A percentile compares a stretch with the other conserved stretches of the same genome.
phyloP scores from a whole-genome alignment of 2,329 filamentous ascomycete species.

The Nemania sp. region DNA sequence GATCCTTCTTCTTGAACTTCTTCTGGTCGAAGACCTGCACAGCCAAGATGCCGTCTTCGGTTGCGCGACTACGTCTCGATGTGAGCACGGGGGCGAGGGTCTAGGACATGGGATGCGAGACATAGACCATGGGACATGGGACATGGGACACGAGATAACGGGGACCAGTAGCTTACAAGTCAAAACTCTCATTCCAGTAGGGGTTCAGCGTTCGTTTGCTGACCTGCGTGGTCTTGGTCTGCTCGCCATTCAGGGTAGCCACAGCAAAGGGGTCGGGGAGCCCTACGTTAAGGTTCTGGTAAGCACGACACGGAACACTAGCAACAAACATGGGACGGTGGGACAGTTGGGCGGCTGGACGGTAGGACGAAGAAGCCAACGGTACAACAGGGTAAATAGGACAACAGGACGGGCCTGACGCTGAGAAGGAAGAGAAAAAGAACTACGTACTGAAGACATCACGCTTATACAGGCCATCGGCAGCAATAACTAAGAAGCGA shows the following conservation, averaged over 20 bases:
- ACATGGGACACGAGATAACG: background rate
- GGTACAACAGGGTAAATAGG: background rate
- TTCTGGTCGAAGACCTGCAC: slow-evolving; percentile 99
- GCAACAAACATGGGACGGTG: background rate
- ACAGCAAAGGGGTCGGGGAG: slow-evolving; percentile 98
- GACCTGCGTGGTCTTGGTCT: slow-evolving; percentile 96
- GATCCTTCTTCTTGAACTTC: slow-evolving; percentile 99
- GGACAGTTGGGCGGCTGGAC: background rate
- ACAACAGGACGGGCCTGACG: background rate
- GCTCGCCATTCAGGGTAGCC: slow-evolving; percentile 94
- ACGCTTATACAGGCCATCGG: slow-evolving; percentile 97
- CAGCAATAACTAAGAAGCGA: slow-evolving; percentile 79
- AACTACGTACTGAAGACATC: slow-evolving; percentile 90
- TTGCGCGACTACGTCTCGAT: slow-evolving; percentile 68
- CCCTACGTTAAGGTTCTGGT: slow-evolving; percentile 62
- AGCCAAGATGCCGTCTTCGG: slow-evolving; percentile 93
- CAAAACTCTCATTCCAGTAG: slow-evolving; percentile 99
- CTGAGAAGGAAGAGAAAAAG: background rate
- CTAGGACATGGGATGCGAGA: too few relatives aligned
- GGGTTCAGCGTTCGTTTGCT: slow-evolving; percentile 97
- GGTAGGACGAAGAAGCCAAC: background rate
- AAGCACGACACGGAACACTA: too few relatives aligned
- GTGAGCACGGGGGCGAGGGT: slow-evolving; percentile 32
- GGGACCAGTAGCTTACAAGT: slow-evolving; percentile 72
- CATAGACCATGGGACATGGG: too few relatives aligned